A percentile compares a stretch with the other conserved stretches of the same genome.
Conservation (phyloP, 192 early-diverging fungal genomes). For the Coemansia sp. region DNA sequence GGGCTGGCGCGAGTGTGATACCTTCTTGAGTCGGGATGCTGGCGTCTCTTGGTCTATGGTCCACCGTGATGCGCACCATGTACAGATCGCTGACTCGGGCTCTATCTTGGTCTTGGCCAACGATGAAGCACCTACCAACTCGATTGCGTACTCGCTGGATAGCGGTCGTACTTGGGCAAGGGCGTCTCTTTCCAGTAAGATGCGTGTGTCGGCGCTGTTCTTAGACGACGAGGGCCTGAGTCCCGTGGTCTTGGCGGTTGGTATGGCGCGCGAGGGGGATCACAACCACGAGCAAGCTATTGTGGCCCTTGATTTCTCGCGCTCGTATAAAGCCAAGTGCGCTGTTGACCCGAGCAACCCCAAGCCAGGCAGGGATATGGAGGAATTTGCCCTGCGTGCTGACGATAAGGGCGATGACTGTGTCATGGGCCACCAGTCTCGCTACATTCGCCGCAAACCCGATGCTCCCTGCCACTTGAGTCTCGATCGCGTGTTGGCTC, state of each 20-base stretch:
- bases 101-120: slow-evolving; percentile 72
- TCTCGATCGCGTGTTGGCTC: slow-evolving; percentile 58
- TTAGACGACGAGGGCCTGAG: slow-evolving; percentile 81
- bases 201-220: slow-evolving; percentile 67
- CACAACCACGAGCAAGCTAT: slow-evolving; percentile 40
- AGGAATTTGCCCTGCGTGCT: slow-evolving; percentile 30
- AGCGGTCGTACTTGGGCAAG: slow-evolving; percentile 72
- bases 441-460: slow-evolving; percentile 74
- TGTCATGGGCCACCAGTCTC: slow-evolving; percentile 73
- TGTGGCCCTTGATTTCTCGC: slow-evolving; percentile 72
- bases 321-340: slow-evolving; percentile 65
- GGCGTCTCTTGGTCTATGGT: slow-evolving; percentile 74
- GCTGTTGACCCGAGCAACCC: slow-evolving; percentile 58
- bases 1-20: slow-evolving; percentile 75
- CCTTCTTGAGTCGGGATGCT: slow-evolving; percentile 82
- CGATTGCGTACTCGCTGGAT: slow-evolving; percentile 74
- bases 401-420: slow-evolving; percentile 60
- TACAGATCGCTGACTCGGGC: slow-evolving; percentile 84
- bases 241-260: slow-evolving; percentile 65
- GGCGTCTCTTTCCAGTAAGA: slow-evolving; percentile 41
- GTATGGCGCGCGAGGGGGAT: slow-evolving; percentile 25
- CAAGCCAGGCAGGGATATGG: slow-evolving; percentile 27
- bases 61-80: slow-evolving; percentile 72
- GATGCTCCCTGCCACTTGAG: slow-evolving; percentile 76
- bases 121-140: slow-evolving; percentile 53